A percentile compares a stretch with the other conserved stretches of the same genome.
These are phyloP conservation scores for Calocybe gambosa DNA, from an alignment of 1,284 basidiomycete genomes.

Conservation along the genomic window DNA sequence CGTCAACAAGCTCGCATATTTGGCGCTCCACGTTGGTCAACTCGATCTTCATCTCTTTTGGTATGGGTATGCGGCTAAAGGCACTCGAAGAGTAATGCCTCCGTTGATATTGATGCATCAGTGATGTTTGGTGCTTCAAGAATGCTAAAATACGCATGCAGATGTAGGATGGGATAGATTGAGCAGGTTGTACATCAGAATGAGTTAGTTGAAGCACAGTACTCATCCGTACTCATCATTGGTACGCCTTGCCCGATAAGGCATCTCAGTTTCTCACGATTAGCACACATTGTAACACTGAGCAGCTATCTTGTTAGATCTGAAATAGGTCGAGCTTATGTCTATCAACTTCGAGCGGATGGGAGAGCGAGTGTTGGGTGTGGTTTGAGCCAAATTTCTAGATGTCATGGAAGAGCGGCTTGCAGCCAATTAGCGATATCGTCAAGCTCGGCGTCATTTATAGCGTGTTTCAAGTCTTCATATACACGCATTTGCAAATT, in stretches of 20 bases:
- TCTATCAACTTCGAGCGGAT: too few species aligned
- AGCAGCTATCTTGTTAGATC: too few species aligned
- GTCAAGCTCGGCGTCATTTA: slow-evolving; percentile 29
- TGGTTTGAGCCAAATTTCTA: neutral
- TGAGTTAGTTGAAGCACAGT: too few species aligned
- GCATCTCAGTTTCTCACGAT: too few species aligned
- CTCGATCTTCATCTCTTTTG: slow-evolving; percentile 31
- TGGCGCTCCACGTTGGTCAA: slow-evolving; percentile 52
- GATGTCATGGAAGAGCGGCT: slow-evolving; percentile 1
- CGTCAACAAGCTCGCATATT: slow-evolving; percentile 63
- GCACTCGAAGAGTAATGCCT: slow-evolving; percentile 5
- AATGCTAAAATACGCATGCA: neutral
- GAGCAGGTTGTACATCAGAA: neutral
- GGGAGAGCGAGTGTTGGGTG: too few species aligned
- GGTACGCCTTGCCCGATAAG: too few species aligned
- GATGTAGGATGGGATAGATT: neutral
- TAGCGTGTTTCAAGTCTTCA: slow-evolving; percentile 28
- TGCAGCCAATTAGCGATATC: slow-evolving; percentile 24
- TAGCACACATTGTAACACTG: too few species aligned
- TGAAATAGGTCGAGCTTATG: too few species aligned
- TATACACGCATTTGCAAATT: slow-evolving; percentile 27
- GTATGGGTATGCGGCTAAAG: slow-evolving; percentile 18
- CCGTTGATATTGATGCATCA: neutral
- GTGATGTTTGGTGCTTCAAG: neutral
- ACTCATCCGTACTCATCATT: too few species aligned